Evolutionary conservation across 805 yeast species (phyloP).

Genomic region (Komagataella pastoris): DNA sequence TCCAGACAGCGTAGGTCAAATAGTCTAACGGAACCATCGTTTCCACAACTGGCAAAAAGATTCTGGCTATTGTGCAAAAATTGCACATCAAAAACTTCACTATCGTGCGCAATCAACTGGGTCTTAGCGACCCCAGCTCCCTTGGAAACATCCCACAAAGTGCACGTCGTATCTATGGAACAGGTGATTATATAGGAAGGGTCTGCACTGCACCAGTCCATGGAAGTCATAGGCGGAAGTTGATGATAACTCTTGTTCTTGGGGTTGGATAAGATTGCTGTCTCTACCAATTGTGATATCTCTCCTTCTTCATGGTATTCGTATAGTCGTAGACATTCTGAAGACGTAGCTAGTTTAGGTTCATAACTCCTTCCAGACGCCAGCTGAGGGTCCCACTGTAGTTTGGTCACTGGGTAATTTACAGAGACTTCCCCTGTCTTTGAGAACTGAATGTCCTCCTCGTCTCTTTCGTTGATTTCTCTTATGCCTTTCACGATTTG

Average conservation of each 20-base stretch:
- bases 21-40: conserved; percentile 88
- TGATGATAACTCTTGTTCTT: conserved; percentile 32
- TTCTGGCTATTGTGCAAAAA: conserved; percentile 63
- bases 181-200: conserved; percentile 66
- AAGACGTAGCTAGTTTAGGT: conserved; percentile 50
- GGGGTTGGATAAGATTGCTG: conserved; percentile 24
- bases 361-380: conserved; percentile 10
- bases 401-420: conserved; percentile 56
- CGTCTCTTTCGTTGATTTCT: conserved; percentile 5
- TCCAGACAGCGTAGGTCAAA: conserved; percentile 84
- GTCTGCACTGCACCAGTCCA: conserved; percentile 81
- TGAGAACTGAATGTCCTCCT: conserved; percentile 23
- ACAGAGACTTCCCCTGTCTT: conserved; percentile 37
- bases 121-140: conserved; percentile 64
- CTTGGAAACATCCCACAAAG: conserved; percentile 78
- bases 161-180: conserved; percentile 92
- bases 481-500: conserved; percentile 31
- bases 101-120: conserved; percentile 92
- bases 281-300: conserved; percentile 18
- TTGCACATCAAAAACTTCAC: conserved; percentile 86
- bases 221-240: conserved; percentile 83
- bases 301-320: conserved; percentile 11
- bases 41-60: conserved; percentile 85
- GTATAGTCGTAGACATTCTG: conserved; percentile 53
- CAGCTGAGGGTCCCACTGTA: conserved; percentile 59